Evolutionary conservation across 225 moss, liverwort and hornwort species (phyloP).

Genomic region (Polytrichum formosum): DNA sequence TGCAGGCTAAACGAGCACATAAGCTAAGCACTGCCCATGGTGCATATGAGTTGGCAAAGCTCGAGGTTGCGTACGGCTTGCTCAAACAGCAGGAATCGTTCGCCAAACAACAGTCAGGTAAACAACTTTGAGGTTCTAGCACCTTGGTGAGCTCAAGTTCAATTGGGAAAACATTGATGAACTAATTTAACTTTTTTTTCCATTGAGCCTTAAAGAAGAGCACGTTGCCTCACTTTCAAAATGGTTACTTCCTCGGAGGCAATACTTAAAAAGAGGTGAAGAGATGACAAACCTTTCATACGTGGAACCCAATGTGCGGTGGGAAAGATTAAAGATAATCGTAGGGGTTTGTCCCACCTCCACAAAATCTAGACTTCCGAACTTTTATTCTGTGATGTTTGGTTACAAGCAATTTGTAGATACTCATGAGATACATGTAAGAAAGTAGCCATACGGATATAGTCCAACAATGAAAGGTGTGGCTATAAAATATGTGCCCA

Average conservation of each 20-base stretch:
- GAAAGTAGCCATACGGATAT: no score
- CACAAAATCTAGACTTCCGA: no score
- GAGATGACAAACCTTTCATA: background rate
- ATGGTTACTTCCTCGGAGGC: background rate
- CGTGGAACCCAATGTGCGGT: background rate
- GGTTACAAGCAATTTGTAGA: background rate
- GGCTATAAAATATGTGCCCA: background rate
- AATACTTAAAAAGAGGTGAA: background rate
- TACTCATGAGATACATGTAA: no score
- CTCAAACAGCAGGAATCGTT: constrained; percentile 38
- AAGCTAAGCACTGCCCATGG: constrained; percentile 35
- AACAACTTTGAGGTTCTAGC: background rate
- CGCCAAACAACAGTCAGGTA: constrained; percentile 36
- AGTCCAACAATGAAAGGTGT: no score
- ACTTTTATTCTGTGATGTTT: no score
- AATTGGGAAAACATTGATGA: no score
- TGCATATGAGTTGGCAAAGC: constrained; percentile 53
- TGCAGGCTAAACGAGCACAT: constrained; percentile 41
- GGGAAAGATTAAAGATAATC: no score
- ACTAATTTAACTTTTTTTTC: background rate
- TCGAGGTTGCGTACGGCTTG: constrained; percentile 36
- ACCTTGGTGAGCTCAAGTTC: background rate
- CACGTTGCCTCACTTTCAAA: background rate
- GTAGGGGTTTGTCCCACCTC: no score
- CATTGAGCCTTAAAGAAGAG: constrained; percentile 4